Conservation (phyloP, 1,139 yeast species). For the Candida freyschussii region DNA sequence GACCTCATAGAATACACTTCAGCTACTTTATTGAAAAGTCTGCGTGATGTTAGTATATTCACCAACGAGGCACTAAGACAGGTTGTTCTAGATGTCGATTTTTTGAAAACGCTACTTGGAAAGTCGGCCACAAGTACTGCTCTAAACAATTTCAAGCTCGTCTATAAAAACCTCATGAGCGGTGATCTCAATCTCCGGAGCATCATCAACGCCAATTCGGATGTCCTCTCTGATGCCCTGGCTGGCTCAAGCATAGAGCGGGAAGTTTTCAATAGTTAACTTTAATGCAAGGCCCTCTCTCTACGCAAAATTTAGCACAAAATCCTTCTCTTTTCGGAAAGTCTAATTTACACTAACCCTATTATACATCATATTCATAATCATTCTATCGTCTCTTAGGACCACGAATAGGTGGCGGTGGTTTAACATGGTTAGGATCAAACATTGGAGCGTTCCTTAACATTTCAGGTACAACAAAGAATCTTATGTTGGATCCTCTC, state of each 20-base stretch:
- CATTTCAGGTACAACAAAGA: conserved; percentile 84
- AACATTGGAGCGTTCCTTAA: conserved; percentile 84
- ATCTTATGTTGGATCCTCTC: conserved; percentile 86
- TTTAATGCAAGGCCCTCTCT: too few species aligned
- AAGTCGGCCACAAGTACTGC: conserved; percentile 15
- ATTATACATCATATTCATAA: too few species aligned
- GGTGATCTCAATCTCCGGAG: conserved; percentile 9
- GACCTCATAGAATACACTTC: conserved; percentile 44
- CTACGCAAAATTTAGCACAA: not conserved
- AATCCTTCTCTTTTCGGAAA: not conserved
- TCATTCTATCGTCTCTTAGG: conserved; percentile 38
- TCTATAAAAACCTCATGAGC: conserved; percentile 17
- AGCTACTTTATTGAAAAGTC: conserved; percentile 37
- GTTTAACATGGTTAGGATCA: conserved; percentile 61
- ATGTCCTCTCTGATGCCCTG: conserved; percentile 15
- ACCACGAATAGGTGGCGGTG: conserved; percentile 68
- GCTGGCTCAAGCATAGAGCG: conserved; percentile 20
- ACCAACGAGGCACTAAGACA: conserved; percentile 34
- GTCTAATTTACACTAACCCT: not conserved
- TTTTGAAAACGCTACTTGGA: conserved; percentile 29
- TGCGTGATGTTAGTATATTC: conserved; percentile 34
- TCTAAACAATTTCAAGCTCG: conserved; percentile 18
- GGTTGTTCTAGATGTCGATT: conserved; percentile 34
- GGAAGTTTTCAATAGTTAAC: conserved; percentile 19
- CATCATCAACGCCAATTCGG: conserved; percentile 11